Conservation (phyloP, 2,329 filamentous ascomycete species). For the Stenocarpella maydis region DNA sequence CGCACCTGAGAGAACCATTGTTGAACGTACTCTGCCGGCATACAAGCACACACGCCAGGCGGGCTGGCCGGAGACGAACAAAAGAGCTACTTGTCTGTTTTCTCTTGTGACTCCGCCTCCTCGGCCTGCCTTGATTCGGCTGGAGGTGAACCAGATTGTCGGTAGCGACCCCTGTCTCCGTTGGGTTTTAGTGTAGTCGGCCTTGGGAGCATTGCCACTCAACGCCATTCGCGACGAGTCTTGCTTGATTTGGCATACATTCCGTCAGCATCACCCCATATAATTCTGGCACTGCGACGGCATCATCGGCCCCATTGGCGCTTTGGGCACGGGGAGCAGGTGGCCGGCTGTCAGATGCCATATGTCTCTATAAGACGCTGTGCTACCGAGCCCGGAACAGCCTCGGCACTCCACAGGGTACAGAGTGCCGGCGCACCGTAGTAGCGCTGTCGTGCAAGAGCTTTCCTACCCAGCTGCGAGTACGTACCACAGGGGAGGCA, state of each 20-base stretch:
- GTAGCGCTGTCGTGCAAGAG: slow-evolving; percentile 14
- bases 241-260: slow-evolving; percentile 14
- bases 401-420: slow-evolving; percentile 5
- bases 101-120: slow-evolving; percentile 20
- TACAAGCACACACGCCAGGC: slow-evolving; percentile 8
- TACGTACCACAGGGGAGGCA: not conserved
- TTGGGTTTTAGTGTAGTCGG: slow-evolving; percentile 14
- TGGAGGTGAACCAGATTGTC: slow-evolving; percentile 24
- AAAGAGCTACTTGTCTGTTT: slow-evolving; percentile 13
- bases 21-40: slow-evolving; percentile 15
- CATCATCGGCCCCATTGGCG: not conserved
- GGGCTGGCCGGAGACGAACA: slow-evolving; percentile 13
- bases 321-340: not conserved
- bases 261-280: slow-evolving; percentile 21
- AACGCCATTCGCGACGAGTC: slow-evolving; percentile 24
- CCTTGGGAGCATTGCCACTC: slow-evolving; percentile 17
- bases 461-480: not conserved
- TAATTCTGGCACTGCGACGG: not conserved
- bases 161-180: slow-evolving; percentile 22
- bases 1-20: slow-evolving; percentile 17
- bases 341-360: slow-evolving; percentile 26
- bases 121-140: slow-evolving; percentile 23
- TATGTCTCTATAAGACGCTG: slow-evolving; percentile 15
- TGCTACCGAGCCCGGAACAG: slow-evolving; percentile 3
- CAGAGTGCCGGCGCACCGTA: not conserved